Evolutionary conservation across 1,139 yeast genomes (phyloP), one percentile per base, ranked within the genome.

Genomic region (Geotrichum citri-aurantii): DNA sequence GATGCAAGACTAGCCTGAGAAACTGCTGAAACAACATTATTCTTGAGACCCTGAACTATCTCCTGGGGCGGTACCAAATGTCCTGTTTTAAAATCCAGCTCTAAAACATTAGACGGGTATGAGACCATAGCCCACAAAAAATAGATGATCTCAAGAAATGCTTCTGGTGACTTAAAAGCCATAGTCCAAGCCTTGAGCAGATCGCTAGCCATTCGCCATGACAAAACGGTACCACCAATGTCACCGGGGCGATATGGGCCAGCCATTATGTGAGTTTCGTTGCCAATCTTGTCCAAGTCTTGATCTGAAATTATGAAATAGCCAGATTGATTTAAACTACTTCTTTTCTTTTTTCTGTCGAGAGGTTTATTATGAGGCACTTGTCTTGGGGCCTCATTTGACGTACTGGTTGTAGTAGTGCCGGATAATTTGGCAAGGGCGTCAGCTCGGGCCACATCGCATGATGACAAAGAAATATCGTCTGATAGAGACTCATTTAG

Each of bases 191-290:
- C 29, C 14, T 42, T 52, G 40, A 68, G 54, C 19, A 68, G 56
- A 29, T 67, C 70, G 12, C 67, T 61, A 8, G 71, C 64, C 71
- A 67, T 68, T 58, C 63, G 58, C 71, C 71, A 68, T 1, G 71
- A 68, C 46, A 68, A 56, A 4, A 65, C 63, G 2, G 69, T 65
- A 4, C 70, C 70, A n/a, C 62, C 57, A 19, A 67, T 64, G 19
- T 66, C 55, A 6, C 51, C 55, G n/a, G 58, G 58, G 5, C 58
- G 42, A 26, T 7, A 8, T 19, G 58, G 58, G 11, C 58, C 58
- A 1, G 17, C 24, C 27, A 10, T 21, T 12, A 23, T 29, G 5
- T 21, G 19, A 2, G 33, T 42, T 46, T n/a, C 33, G 26, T 23
- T 11, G 26, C 54, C 55, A 33, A 55, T 23, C 21, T 24, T 50